Evolutionary conservation across 108 stramenopile genomes (phyloP), one percentile per base, ranked within the genome.

Genomic region (Nitzschia inconspicua): DNA sequence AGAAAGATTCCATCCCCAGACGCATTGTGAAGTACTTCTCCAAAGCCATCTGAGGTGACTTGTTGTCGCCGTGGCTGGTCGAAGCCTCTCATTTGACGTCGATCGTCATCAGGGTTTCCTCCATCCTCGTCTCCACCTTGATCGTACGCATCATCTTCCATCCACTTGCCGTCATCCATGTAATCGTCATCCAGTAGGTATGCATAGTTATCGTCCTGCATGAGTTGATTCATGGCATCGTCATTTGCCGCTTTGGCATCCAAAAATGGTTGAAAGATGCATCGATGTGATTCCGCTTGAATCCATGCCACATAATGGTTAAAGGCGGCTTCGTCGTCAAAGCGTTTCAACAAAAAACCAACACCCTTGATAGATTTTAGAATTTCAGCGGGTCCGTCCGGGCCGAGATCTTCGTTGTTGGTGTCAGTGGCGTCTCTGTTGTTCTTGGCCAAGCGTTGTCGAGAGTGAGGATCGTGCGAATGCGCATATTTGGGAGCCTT

Each of bases 301-400:
- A 86, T 40, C 23, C 27, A 35, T 8, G 79, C 84, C 50, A 79
- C 72, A 54, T 72, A 86, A 48, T 66, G 68, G 10, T 61, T 57
- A 55, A 88, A 94, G 35, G 63, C 70, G 8, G 71, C 73, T 70
- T 84, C 85, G 24, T 80, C 77, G n/a, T 80, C 63, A 49, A 93
- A 93, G 31, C 77, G 58, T 43, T 86, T 84, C 30, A 90, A 68
- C 26, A 84, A 58, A 65, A 94, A 82, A 19, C 88, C 86, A 14
- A 58, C 57, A 3, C 80, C 80, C 23, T 80, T 76, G 41, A 80
- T 43, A 35, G 55, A 32, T 9, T 70, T 34, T 58, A 82, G 27
- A 27, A 70, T 67, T 29, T 66, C 58, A 11, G 30, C n/a, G 18
- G 29, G 34, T 20, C 16, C 53, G 34, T 29, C 35, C 23, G 16